phyloP scores from a whole-genome alignment of 768 basidiomycete genomes.

The Lepiota venenata region DNA sequence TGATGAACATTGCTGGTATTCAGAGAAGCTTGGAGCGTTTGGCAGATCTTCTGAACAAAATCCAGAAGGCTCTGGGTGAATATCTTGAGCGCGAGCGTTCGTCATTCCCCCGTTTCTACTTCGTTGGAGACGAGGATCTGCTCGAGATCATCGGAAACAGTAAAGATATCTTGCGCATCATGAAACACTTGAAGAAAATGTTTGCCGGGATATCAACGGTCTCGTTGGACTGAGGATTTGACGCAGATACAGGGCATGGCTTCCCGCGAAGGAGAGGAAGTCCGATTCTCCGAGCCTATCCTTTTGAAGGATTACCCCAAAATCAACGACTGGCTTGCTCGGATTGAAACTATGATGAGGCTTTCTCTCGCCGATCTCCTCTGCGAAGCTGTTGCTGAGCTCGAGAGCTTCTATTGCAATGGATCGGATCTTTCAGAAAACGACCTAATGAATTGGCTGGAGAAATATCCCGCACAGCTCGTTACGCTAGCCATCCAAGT shows the following conservation, averaged over 20 bases:
- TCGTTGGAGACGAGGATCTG: constrained; percentile 97
- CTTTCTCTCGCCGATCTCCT: constrained; percentile 82
- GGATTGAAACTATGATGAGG: constrained; percentile 91
- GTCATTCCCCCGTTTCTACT: constrained; percentile 99
- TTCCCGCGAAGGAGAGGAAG: constrained; percentile 94
- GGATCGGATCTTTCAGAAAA: constrained; percentile 56
- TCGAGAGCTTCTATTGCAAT: constrained; percentile 77
- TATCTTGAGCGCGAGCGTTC: constrained; percentile 97
- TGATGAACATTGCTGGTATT: constrained; percentile 92
- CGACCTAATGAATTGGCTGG: constrained; percentile 86
- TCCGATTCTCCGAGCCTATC: constrained; percentile 80
- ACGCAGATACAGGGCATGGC: constrained; percentile 91
- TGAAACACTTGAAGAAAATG: constrained; percentile 99
- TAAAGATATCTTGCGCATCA: constrained; percentile 95
- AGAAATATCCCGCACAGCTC: constrained; percentile 92
- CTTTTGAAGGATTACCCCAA: constrained; percentile 90
- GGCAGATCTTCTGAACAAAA: constrained; percentile 94
- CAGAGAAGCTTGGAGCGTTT: constrained; percentile 98
- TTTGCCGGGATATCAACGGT: constrained; percentile 96
- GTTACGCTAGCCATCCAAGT: constrained; percentile 95
- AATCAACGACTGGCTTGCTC: constrained; percentile 98
- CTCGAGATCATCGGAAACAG: constrained; percentile 99
- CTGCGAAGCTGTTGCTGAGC: constrained; percentile 73
- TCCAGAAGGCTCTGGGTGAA: constrained; percentile 98
- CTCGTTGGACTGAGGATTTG: constrained; percentile 79